Evolutionary conservation across 2,329 filamentous ascomycete species (phyloP).

Genomic region (Scedosporium minutisporum): DNA sequence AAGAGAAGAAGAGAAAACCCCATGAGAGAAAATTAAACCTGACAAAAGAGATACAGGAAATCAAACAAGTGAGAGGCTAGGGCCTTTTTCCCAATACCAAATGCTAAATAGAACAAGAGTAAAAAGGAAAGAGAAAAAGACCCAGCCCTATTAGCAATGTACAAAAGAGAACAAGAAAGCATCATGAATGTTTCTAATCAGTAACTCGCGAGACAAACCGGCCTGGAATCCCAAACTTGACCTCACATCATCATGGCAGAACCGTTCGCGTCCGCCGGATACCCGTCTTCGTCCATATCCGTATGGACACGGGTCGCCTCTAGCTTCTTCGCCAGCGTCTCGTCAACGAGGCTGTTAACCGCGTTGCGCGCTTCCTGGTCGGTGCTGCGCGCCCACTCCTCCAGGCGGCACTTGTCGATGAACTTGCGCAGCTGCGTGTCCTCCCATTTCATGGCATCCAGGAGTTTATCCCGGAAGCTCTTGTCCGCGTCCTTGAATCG

Average conservation of each 20-base stretch:
- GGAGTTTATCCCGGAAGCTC: slow-evolving; percentile 55
- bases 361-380: slow-evolving; percentile 27
- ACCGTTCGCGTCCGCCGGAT: slow-evolving; percentile 5
- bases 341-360: slow-evolving; percentile 22
- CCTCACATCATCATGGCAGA: not conserved
- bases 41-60: not conserved
- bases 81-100: not conserved
- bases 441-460: slow-evolving; percentile 64
- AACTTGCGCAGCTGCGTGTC: slow-evolving; percentile 55
- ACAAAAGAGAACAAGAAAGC: not conserved
- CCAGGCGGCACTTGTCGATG: slow-evolving; percentile 58
- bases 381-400: slow-evolving; percentile 50
- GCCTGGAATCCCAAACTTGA: not conserved
- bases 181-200: not conserved
- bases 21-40: not conserved
- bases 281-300: not conserved
- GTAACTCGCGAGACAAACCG: not conserved
- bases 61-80: not conserved
- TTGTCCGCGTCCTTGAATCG: slow-evolving; percentile 51
- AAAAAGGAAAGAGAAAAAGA: not conserved
- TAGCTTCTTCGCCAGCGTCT: slow-evolving; percentile 9
- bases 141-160: not conserved
- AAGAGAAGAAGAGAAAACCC: not conserved
- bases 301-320: not conserved
- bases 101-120: not conserved